phyloP scores from a whole-genome alignment of 164 flowering plant genomes.

The Aristolochia contorta region DNA sequence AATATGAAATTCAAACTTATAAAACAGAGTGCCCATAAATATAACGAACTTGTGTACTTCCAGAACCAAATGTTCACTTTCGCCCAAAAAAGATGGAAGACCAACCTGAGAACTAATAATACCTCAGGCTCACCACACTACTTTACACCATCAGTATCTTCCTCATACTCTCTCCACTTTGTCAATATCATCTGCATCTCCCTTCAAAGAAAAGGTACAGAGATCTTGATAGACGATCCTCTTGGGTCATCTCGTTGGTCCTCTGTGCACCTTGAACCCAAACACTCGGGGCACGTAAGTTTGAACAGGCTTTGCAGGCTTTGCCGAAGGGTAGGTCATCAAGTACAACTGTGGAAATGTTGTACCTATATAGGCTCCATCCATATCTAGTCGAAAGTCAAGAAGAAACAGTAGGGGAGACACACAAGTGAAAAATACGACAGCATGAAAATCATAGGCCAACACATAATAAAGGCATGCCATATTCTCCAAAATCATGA shows the following conservation, averaged over 20 bases:
- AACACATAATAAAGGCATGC: neutral
- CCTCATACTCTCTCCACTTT: neutral
- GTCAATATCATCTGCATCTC: neutral
- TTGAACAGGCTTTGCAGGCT: constrained; percentile 17
- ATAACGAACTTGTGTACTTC: too few species aligned
- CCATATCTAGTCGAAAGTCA: constrained; percentile 19
- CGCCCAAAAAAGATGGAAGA: too few species aligned
- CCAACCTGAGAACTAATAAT: too few species aligned
- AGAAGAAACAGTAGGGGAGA: constrained; percentile 3
- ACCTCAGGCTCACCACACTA: too few species aligned
- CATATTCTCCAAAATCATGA: too few species aligned
- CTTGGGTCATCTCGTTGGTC: constrained; percentile 10
- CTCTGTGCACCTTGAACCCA: constrained; percentile 21
- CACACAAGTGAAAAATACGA: neutral
- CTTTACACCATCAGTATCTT: too few species aligned
- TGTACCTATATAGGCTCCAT: constrained; percentile 20
- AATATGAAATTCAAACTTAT: too few species aligned
- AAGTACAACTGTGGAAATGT: constrained; percentile 21
- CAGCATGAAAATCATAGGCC: neutral
- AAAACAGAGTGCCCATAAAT: too few species aligned
- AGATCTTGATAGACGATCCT: neutral
- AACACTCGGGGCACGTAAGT: constrained; percentile 19
- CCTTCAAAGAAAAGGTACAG: neutral
- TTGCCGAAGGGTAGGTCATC: constrained; percentile 24
- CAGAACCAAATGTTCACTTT: too few species aligned